phyloP scores from a whole-genome alignment of 2,329 filamentous ascomycete genomes.

The Ceratocystis diversiconidia region DNA sequence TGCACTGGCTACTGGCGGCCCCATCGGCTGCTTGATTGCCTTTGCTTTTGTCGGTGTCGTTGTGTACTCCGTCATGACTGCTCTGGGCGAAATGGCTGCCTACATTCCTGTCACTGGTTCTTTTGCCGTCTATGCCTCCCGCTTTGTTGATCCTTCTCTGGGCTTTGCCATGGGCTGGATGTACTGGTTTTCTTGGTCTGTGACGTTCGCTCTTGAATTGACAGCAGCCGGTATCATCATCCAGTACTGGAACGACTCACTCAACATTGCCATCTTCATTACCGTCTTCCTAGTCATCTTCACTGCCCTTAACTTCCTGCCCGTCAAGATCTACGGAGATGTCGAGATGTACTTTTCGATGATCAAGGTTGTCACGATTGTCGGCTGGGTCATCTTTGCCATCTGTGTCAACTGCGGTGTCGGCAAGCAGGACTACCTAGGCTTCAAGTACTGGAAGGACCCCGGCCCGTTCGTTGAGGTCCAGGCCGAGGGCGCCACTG shows the following conservation, averaged over 20 bases:
- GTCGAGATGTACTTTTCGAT: conserved; percentile 66
- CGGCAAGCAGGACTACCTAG: conserved; percentile 54
- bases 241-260: conserved; percentile 51
- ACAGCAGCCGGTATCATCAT: conserved; percentile 61
- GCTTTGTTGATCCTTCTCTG: conserved; percentile 58
- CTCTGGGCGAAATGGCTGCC: conserved; percentile 58
- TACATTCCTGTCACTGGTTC: conserved; percentile 64
- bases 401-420: conserved; percentile 62
- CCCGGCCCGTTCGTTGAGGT: conserved; percentile 55
- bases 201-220: conserved; percentile 59
- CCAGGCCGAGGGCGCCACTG: conserved; percentile 38
- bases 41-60: conserved; percentile 57
- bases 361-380: conserved; percentile 61
- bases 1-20: conserved; percentile 48
- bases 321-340: conserved; percentile 60
- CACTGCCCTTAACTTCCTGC: conserved; percentile 54
- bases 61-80: conserved; percentile 61
- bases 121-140: conserved; percentile 61
- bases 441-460: conserved; percentile 55
- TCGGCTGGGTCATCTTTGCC: conserved; percentile 63
- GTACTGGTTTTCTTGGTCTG: conserved; percentile 67
- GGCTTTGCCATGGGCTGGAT: conserved; percentile 73
- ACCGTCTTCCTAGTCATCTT: conserved; percentile 59
- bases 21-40: conserved; percentile 51
- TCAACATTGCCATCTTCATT: conserved; percentile 60